phyloP scores from a whole-genome alignment of 306 rosid species.

The Quercus engelmannii region DNA sequence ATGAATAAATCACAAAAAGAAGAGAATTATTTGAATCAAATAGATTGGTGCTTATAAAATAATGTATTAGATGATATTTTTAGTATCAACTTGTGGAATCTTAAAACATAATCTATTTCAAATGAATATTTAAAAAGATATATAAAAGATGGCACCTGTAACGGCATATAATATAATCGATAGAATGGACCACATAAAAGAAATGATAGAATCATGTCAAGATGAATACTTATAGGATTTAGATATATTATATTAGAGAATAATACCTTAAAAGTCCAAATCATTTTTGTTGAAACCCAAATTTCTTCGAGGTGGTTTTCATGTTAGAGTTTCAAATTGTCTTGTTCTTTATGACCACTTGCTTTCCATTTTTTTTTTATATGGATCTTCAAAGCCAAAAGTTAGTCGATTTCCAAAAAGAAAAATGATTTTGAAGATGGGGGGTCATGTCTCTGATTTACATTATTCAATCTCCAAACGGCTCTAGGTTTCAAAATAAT shows the following conservation, averaged over 20 bases:
- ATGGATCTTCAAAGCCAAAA: no score
- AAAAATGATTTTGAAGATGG: no score
- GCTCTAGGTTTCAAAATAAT: no score
- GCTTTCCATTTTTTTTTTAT: background rate
- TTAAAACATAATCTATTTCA: background rate
- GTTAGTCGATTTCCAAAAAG: no score
- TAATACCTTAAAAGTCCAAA: background rate
- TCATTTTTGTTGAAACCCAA: background rate
- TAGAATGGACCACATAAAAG: background rate
- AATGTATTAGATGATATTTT: background rate
- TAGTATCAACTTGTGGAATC: background rate
- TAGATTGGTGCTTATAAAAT: background rate
- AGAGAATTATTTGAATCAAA: background rate
- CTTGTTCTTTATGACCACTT: background rate
- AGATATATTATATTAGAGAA: background rate
- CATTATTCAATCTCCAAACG: no score
- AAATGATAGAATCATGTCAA: background rate
- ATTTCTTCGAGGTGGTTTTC: background rate
- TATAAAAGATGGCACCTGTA: background rate
- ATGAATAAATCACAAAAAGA: background rate
- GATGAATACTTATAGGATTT: background rate
- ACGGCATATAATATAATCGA: background rate
- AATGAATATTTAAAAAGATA: background rate
- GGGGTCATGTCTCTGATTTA: no score
- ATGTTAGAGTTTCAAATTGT: background rate